phyloP scores from a whole-genome alignment of 768 basidiomycete species.

The Sarcodon aspratus region DNA sequence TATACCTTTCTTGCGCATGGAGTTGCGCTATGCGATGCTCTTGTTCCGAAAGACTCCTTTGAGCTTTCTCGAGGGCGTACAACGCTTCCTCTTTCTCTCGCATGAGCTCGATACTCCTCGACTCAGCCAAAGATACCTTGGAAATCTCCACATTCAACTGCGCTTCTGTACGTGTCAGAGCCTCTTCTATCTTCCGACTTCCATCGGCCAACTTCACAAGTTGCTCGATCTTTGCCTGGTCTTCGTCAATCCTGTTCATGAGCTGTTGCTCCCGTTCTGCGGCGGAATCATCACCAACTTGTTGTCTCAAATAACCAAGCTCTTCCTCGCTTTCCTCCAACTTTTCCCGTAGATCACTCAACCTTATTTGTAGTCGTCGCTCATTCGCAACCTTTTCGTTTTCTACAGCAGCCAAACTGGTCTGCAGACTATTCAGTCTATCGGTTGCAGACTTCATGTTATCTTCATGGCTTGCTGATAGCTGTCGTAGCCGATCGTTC shows the following conservation, averaged over 20 bases:
- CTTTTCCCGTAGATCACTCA: constrained; percentile 29
- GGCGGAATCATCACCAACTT: constrained; percentile 22
- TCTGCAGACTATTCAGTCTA: constrained; percentile 24
- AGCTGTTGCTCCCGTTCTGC: constrained; percentile 48
- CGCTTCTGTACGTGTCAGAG: constrained; percentile 25
- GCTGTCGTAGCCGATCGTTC: constrained; percentile 29
- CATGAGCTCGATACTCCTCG: constrained; percentile 32
- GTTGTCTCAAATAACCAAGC: constrained; percentile 29
- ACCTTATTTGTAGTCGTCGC: constrained; percentile 29
- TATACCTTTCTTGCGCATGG: background rate
- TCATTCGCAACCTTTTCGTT: constrained; percentile 52
- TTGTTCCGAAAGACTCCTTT: background rate
- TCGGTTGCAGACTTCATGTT: constrained; percentile 6
- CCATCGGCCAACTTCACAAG: constrained; percentile 39
- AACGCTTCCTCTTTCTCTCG: constrained; percentile 41
- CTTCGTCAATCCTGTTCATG: constrained; percentile 58
- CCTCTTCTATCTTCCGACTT: constrained; percentile 26
- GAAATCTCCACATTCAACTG: constrained; percentile 24
- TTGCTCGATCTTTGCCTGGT: constrained; percentile 52
- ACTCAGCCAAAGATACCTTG: constrained; percentile 28
- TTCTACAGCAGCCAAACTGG: constrained; percentile 36
- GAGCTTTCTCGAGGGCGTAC: constrained; percentile 12
- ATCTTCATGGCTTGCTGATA: background rate
- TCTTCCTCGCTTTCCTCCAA: constrained; percentile 55
- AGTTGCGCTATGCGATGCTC: background rate